phyloP scores from a whole-genome alignment of 352 stramenopile genomes.

The Phytophthora rubi region DNA sequence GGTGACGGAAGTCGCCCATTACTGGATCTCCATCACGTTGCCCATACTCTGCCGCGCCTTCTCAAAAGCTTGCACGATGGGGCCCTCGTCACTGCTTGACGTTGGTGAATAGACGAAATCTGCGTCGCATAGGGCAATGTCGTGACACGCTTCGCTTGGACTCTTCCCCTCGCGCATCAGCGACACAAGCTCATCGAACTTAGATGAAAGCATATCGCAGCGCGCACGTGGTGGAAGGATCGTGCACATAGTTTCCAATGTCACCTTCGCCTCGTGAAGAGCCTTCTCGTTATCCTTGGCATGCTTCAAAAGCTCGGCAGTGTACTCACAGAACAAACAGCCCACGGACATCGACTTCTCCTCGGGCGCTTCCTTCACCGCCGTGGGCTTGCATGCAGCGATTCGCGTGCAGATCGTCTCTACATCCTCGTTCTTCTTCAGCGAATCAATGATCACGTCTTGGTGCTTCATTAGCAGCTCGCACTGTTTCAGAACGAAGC shows the following conservation, averaged over 20 bases:
- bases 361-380: slow-evolving; percentile 15
- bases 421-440: slow-evolving; percentile 59
- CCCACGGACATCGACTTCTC: slow-evolving; percentile 59
- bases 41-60: slow-evolving; percentile 39
- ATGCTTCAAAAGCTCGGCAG: slow-evolving; percentile 59
- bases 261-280: slow-evolving; percentile 67
- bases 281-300: slow-evolving; percentile 56
- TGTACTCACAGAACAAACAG: slow-evolving; percentile 86
- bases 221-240: slow-evolving; percentile 64
- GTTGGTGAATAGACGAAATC: slow-evolving; percentile 41
- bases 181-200: slow-evolving; percentile 77
- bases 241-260: slow-evolving; percentile 79
- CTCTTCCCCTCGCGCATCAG: slow-evolving; percentile 68
- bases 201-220: slow-evolving; percentile 72
- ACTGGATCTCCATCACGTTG: slow-evolving; percentile 59
- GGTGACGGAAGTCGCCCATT: slow-evolving; percentile 16
- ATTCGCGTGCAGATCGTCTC: slow-evolving; percentile 62
- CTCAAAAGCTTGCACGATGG: slow-evolving; percentile 36
- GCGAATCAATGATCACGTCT: slow-evolving; percentile 54
- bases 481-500: slow-evolving; percentile 37
- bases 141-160: slow-evolving; percentile 62
- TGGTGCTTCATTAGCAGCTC: slow-evolving; percentile 62
- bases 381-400: slow-evolving; percentile 37
- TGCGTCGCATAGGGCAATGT: slow-evolving; percentile 60
- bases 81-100: slow-evolving; percentile 22